phyloP scores from a whole-genome alignment of 2,329 filamentous ascomycete species.

The Fusarium pseudograminearum region DNA sequence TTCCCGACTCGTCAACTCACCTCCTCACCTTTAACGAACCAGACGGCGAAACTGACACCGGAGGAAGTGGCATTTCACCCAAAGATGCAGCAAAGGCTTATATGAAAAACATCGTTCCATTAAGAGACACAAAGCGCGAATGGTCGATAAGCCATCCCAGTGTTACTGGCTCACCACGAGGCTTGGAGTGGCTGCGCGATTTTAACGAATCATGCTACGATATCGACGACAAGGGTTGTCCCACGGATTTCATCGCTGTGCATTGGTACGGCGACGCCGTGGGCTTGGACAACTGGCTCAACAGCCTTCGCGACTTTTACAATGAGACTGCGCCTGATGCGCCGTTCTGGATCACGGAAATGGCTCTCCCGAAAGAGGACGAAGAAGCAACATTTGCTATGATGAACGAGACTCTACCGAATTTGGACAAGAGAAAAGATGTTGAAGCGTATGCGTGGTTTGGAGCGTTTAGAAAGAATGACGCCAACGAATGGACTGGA shows the following conservation, averaged over 20 bases:
- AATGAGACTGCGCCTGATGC: constrained; percentile 39
- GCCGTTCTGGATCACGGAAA: constrained; percentile 56
- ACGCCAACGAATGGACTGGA: constrained; percentile 57
- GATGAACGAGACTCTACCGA: constrained; percentile 56
- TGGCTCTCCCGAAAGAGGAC: constrained; percentile 54
- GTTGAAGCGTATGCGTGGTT: constrained; percentile 58
- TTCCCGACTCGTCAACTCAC: constrained; percentile 54
- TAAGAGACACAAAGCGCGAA: constrained; percentile 46
- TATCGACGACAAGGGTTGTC: constrained; percentile 54
- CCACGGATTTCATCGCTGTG: constrained; percentile 56
- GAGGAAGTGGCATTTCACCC: constrained; percentile 55
- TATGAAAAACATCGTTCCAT: constrained; percentile 53
- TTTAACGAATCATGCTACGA: constrained; percentile 58
- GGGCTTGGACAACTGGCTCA: constrained; percentile 54
- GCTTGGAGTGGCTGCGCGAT: constrained; percentile 55
- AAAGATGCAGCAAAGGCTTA: constrained; percentile 56
- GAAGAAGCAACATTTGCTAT: constrained; percentile 53
- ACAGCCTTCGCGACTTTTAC: constrained; percentile 54
- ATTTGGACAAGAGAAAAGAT: constrained; percentile 51
- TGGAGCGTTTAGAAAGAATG: constrained; percentile 54
- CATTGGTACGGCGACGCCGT: constrained; percentile 57
- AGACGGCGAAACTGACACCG: constrained; percentile 55
- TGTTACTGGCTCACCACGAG: constrained; percentile 56
- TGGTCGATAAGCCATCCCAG: constrained; percentile 57
- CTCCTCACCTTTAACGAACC: constrained; percentile 59